Base-by-base conservation (phyloP, 768 basidiomycete genomes). In the Phaeolepiota aurea region DNA sequence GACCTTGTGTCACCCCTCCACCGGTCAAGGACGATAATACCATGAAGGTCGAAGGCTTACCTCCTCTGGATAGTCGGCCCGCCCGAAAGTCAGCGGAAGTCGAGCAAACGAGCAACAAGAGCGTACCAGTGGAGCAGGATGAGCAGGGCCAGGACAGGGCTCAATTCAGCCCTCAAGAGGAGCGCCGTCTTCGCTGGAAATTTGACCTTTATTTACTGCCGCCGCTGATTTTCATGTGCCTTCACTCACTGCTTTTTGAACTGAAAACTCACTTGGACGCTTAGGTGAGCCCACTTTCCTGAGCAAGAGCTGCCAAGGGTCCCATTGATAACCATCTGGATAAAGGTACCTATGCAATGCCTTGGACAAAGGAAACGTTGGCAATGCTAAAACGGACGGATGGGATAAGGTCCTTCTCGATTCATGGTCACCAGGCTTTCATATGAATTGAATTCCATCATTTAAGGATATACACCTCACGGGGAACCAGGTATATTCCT, bases 321-420 rank as follows among this genome's bases (percentile, higher is more conserved):
- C n/a, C n/a, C n/a, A n/a, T n/a, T 28, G 25, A 28, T 28, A 28
- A 28, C n/a, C 7, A 7, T 28, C n/a, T 7, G 7, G 7, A 7
- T 28, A 28, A 28, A 70, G 68, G 68, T 72, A 73, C 46, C 54
- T 73, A 9, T 69, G 65, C 43, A 73, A 73, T 51, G 70, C 69
- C 0, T 50, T 70, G 20, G 69, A 71, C 47, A 72, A 72, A 52
- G 68, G 71, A 2, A 73, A 72, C 42, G 63, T 74, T 1, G 67
- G 64, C 4, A 76, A 76, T 49, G 73, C 73, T 3, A 71, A 76
- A 44, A 74, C 73, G 2, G 71, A 62, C 39, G 64, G 66, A 4
- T 71, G 72, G 66, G 72, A 70, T 44, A 68, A 63, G 50, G 72
- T 65, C 5, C 10, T n/a, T n/a, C n/a, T n/a, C n/a, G n/a, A n/a